A percentile compares a stretch with the other conserved stretches of the same genome.
Evolutionary conservation across 2,329 filamentous ascomycete species (phyloP).

Genomic region (Epichloe typhina): DNA sequence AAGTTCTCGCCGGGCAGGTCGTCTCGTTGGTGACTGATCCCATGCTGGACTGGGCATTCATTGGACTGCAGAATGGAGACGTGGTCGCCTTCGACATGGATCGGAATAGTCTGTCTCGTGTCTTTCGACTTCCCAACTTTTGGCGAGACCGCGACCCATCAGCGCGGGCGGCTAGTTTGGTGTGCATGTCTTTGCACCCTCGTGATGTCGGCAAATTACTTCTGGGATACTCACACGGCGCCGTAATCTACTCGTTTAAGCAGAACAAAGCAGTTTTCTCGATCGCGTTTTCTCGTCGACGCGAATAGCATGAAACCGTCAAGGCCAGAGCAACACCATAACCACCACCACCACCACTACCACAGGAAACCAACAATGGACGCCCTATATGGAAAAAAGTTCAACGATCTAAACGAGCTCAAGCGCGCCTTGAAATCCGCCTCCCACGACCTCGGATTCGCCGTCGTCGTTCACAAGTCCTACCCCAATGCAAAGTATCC

Average conservation of each 20-base stretch:
- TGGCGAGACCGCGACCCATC: constrained; percentile 65
- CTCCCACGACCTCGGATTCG: no score
- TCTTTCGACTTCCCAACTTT: constrained; percentile 75
- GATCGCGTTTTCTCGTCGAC: no score
- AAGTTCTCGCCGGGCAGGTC: constrained; percentile 66
- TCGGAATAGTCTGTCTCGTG: constrained; percentile 52
- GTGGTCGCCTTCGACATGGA: constrained; percentile 90
- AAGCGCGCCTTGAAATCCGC: no score
- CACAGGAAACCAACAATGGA: no score
- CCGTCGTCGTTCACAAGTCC: no score
- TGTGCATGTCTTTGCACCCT: constrained; percentile 76
- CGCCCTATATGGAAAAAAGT: no score
- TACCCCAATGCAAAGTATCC: no score
- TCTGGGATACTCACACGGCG: constrained; percentile 81
- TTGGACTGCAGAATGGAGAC: constrained; percentile 73
- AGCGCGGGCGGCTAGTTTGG: constrained; percentile 45
- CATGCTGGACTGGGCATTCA: constrained; percentile 82
- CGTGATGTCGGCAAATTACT: constrained; percentile 84
- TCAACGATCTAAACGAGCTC: no score
- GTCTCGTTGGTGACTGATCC: constrained; percentile 69
- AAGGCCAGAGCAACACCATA: no score
- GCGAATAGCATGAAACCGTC: no score
- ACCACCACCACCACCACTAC: no score
- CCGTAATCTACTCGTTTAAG: constrained; percentile 89
- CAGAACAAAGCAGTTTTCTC: constrained; percentile 46